Base-by-base conservation (phyloP, 75 land plant species). In the Gnetum montanum region DNA sequence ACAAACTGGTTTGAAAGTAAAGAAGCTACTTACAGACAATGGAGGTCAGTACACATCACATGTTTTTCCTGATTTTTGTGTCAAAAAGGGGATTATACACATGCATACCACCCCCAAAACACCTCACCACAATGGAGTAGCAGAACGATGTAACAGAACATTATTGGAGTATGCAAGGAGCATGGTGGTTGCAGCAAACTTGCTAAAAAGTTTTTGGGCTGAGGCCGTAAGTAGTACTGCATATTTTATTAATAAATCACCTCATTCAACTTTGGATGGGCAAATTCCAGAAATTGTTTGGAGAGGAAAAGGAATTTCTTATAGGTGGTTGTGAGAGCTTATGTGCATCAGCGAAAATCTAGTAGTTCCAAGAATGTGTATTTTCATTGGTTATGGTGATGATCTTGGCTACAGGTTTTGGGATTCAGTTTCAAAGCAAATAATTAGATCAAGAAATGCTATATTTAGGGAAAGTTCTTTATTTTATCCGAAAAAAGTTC, bases 21-120 rank as follows among this genome's bases (percentile, higher is more conserved):
- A 40, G 15, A 4, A 13, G 16, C n/a, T 40, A 4, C 13, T 13
- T 13, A 40, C 16, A 13, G 43, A 40, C n/a, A 40, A 13, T 40
- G 56, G 56, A 2, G 56, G 56, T 54, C 34, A 54, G 56, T 54
- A 27, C n/a, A 19, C 25, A 19, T 54, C 56, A n/a, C 12, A 16
- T 7, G 33, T 29, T 29, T 54, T 30, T 54, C 18, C 27, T 27
- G 13, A 31, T 15, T 33, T 8, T 33, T 40, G 43, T 16, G n/a
- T 13, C 16, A 13, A 13, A 40, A 13, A 4, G 2, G 43, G 15
- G 43, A 40, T 40, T 40, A 0, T 40, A 40, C n/a, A 40, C 0
- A 16, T 13, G 2, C 12, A 8, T 1, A 38, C 0, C 12, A 10
- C 3, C n/a, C 15, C 0, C 2, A 2, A 38, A 2, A 2, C 43